Evolutionary conservation across 208 protist genomes (phyloP).

Genomic region (Leishmania mexicana): DNA sequence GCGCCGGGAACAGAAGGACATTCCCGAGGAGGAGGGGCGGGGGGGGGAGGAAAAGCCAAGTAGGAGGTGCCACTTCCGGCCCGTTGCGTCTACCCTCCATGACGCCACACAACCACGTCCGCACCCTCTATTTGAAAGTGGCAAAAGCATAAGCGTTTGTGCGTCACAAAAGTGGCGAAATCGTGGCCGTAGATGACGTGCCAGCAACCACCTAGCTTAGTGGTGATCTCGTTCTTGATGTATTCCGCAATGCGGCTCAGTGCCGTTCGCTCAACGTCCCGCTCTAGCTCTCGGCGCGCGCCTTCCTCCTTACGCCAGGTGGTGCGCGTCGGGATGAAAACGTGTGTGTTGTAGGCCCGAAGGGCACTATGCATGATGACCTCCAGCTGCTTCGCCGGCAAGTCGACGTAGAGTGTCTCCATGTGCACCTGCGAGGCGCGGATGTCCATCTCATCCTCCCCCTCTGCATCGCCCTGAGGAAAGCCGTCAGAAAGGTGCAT

Average conservation of each 20-base stretch:
- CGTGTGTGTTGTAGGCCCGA: conserved; percentile 67
- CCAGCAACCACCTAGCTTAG: conserved; percentile 72
- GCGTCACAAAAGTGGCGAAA: conserved; percentile 83
- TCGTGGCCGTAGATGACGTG: conserved; percentile 85
- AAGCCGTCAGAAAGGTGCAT: conserved; percentile 18
- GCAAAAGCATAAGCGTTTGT: conserved; percentile 69
- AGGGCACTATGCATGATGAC: conserved; percentile 71
- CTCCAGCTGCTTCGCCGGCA: conserved; percentile 58
- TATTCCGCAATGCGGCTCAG: conserved; percentile 64
- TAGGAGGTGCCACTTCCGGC: neutral
- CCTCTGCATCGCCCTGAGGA: conserved; percentile 11
- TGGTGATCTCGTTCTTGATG: conserved; percentile 62
- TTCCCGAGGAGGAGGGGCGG: neutral
- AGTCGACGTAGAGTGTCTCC: conserved; percentile 59
- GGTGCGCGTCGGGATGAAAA: conserved; percentile 74
- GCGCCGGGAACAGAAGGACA: neutral
- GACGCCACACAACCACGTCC: conserved; percentile 82
- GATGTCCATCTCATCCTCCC: conserved; percentile 63
- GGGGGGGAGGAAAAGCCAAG: neutral
- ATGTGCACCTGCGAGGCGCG: conserved; percentile 42
- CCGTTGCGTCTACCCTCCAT: conserved; percentile 46
- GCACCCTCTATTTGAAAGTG: conserved; percentile 85
- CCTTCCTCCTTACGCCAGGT: conserved; percentile 88
- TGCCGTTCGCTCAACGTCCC: conserved; percentile 76
- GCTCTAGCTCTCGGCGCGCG: conserved; percentile 68